Evolutionary conservation across 106 monocot genomes (phyloP).

Genomic region (Xerophyta viscosa): DNA sequence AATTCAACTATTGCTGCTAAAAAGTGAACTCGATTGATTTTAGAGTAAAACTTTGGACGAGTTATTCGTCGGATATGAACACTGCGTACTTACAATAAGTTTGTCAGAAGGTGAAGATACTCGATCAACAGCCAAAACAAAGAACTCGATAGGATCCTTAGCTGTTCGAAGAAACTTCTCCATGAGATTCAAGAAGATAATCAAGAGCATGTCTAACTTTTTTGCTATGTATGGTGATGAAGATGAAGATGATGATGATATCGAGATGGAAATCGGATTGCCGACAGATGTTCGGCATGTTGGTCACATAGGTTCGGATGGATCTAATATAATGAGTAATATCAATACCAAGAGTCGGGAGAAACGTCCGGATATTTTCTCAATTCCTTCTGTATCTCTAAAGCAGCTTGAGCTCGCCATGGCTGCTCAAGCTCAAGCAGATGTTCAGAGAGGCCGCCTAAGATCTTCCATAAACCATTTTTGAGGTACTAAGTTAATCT

Average conservation of each 20-base stretch:
- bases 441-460: no score
- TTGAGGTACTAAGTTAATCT: no score
- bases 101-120: background rate
- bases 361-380: slow-evolving; percentile 13
- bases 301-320: slow-evolving; percentile 59
- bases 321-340: slow-evolving; percentile 20
- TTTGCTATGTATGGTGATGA: slow-evolving; percentile 37
- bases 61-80: no score
- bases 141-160: slow-evolving; percentile 14
- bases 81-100: no score
- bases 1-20: no score
- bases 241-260: slow-evolving; percentile 39
- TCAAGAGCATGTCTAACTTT: slow-evolving; percentile 46
- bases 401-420: slow-evolving; percentile 65
- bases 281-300: slow-evolving; percentile 69
- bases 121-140: background rate
- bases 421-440: slow-evolving; percentile 44
- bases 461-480: no score
- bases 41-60: no score
- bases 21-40: no score
- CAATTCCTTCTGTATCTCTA: slow-evolving; percentile 36
- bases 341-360: slow-evolving; percentile 14
- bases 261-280: slow-evolving; percentile 58
- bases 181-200: slow-evolving; percentile 32
- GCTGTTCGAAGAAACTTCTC: slow-evolving; percentile 14